Percentiles rank a stretch among this genome's conserved stretches.
Evolutionary conservation across 495 filamentous ascomycete species (phyloP).

Genomic region (Tuber brumale): DNA sequence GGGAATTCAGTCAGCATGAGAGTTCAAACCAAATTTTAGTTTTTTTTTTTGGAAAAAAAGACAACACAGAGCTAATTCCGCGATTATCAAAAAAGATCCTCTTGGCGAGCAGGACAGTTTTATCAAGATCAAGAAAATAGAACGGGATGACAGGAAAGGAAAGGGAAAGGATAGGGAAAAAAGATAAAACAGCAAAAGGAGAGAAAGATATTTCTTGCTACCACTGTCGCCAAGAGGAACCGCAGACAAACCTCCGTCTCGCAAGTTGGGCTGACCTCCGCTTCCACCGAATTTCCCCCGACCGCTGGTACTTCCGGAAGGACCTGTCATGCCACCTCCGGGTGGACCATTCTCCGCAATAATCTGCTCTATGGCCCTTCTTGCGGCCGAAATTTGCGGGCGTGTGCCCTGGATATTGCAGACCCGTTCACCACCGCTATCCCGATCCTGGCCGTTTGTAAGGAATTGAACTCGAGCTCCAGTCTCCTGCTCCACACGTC

Average conservation of each 20-base stretch:
- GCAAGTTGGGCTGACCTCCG: conserved; percentile 37
- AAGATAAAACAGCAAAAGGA: conserved; percentile 30
- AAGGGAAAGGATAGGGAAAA: not conserved
- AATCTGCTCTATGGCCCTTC: conserved; percentile 67
- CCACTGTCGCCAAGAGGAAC: conserved; percentile 37
- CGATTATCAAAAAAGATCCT: conserved; percentile 6
- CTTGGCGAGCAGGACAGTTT: conserved; percentile 2
- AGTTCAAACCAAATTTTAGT: not conserved
- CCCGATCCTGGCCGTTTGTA: conserved; percentile 54
- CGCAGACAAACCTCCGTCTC: conserved; percentile 44
- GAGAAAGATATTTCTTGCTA: conserved; percentile 32
- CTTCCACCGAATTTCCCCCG: conserved; percentile 27
- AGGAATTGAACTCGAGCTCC: conserved; percentile 74
- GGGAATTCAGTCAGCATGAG: conserved; percentile 16
- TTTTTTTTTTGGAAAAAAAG: not conserved
- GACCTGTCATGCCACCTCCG: conserved; percentile 52
- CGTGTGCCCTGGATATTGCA: conserved; percentile 71
- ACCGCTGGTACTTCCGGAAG: conserved; percentile 27
- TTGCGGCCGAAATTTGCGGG: conserved; percentile 60
- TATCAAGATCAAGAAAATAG: conserved; percentile 3
- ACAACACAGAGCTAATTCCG: not conserved
- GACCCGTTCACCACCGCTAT: conserved; percentile 59
- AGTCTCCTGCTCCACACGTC: conserved; percentile 68
- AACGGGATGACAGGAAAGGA: not conserved
- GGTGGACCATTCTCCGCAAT: conserved; percentile 62